Evolutionary conservation across 2,329 filamentous ascomycete genomes (phyloP).

Genomic region (Stromatinia cepivora): DNA sequence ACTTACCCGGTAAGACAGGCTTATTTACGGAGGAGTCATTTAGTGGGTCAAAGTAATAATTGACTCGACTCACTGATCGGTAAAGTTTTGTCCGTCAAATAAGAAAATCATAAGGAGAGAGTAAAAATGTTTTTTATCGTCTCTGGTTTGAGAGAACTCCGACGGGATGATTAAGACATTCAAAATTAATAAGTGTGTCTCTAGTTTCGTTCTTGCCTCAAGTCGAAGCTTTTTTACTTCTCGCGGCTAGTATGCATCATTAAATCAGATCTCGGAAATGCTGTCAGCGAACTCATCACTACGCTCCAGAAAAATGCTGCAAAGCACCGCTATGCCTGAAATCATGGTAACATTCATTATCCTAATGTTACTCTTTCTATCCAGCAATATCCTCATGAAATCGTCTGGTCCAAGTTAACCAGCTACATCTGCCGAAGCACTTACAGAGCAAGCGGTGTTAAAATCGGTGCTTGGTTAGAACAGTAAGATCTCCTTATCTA

Average conservation of each 20-base stretch:
- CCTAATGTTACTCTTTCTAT: neutral
- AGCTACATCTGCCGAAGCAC: neutral
- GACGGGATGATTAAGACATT: too few relatives aligned
- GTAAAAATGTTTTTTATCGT: too few relatives aligned
- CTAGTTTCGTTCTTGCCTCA: neutral
- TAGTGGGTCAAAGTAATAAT: too few relatives aligned
- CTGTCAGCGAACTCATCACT: neutral
- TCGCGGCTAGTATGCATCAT: neutral
- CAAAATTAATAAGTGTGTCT: too few relatives aligned
- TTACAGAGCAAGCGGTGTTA: slow-evolving; percentile 11
- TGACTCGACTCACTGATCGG: too few relatives aligned
- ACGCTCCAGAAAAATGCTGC: neutral
- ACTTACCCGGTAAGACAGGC: too few relatives aligned
- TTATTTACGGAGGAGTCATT: too few relatives aligned
- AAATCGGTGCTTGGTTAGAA: slow-evolving; percentile 8
- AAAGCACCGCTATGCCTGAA: neutral
- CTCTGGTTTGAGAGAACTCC: too few relatives aligned
- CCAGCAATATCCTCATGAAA: neutral
- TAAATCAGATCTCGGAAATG: neutral
- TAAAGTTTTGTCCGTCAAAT: too few relatives aligned
- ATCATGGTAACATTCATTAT: neutral
- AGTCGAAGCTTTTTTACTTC: neutral
- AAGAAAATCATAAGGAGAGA: too few relatives aligned
- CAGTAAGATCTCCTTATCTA: neutral
- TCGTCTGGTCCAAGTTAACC: neutral